Evolutionary conservation across 257 asterid species (phyloP), one percentile per base, ranked within the genome.

Genomic region (Ilex asprella): DNA sequence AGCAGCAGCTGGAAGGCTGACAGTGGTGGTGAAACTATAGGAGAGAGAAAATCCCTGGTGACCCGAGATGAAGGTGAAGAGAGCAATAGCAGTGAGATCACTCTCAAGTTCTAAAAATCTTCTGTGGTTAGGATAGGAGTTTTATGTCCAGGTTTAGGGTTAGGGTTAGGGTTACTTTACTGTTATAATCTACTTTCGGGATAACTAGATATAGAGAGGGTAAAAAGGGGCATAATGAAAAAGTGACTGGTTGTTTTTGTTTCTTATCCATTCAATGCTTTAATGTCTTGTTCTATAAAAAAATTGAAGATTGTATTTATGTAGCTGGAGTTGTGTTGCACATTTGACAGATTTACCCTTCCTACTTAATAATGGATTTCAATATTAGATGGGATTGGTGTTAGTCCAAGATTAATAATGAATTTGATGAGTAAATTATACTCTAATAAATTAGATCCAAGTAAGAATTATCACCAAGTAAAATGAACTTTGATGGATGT

Each of bases 1-100:
- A 84, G 96, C 65, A 75, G 95, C 10, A 85, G 96, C 81, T 88
- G 96, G 96, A 83, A 84, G 75, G 90, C 85, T 0, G 95, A 88
- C 35, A 86, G 93, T 74, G 82, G 81, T 56, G 84, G 86, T 2
- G 95, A 76, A 41, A 76, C 75, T 16, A 82, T 82, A 14, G 83
- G 86, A 16, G 92, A 77, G 69, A 74, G 80, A 46, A 84, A 78
- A 32, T 75, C 64, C 30, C n/a, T 57, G 59, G 64, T 61, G 67
- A 61, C 53, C 7, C 76, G 64, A 61, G 79, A 73, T 41, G 91
- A 76, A 0, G 84, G 86, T 7, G 86, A 79, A 39, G 88, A 82
- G 32, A 84, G 88, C 67, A 80, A 83, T 49, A 84, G 80, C 0
- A 83, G 82, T 63, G 89, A 73, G 31, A 78, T 81, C 35, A 78